These are phyloP conservation scores for Lachnellula subtilissima DNA, from an alignment of 2,329 filamentous ascomycete species.

Conservation along the genomic window DNA sequence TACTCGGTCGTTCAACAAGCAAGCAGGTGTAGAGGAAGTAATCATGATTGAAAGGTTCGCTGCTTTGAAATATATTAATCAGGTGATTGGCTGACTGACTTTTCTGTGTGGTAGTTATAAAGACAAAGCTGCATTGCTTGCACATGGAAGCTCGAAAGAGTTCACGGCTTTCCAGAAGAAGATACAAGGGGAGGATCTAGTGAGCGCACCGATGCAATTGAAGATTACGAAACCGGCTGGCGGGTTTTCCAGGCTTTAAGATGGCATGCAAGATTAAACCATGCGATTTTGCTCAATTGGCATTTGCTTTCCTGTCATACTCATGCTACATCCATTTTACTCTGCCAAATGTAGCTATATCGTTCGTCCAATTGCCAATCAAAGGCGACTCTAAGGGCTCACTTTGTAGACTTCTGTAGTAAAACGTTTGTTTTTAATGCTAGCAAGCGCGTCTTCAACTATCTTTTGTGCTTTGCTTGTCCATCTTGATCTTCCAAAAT, in stretches of 20 bases:
- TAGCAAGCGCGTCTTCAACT: no score
- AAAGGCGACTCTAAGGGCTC: no score
- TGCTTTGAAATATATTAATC: background rate
- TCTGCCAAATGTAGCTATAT: no score
- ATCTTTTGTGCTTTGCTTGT: no score
- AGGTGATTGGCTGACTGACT: slow-evolving; percentile 9
- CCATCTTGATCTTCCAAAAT: no score
- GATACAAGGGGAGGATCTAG: slow-evolving; percentile 22
- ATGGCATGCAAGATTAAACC: background rate
- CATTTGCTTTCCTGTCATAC: background rate
- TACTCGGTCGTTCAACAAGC: slow-evolving; percentile 20
- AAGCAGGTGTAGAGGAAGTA: slow-evolving; percentile 25
- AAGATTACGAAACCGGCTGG: slow-evolving; percentile 25
- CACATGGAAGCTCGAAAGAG: slow-evolving; percentile 19
- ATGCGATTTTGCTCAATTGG: background rate
- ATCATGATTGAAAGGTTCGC: slow-evolving; percentile 29
- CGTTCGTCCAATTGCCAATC: no score
- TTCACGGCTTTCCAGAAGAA: slow-evolving; percentile 22
- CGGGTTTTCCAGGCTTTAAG: slow-evolving; percentile 25
- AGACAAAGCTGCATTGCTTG: slow-evolving; percentile 23
- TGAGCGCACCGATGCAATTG: slow-evolving; percentile 20
- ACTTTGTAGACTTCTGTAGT: no score
- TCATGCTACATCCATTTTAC: no score
- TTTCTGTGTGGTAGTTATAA: slow-evolving; percentile 21
- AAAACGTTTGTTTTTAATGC: no score